Percentiles rank a stretch among this genome's conserved stretches.
Evolutionary conservation across 2,329 filamentous ascomycete genomes (phyloP).

Genomic region (Exophiala spinifera): DNA sequence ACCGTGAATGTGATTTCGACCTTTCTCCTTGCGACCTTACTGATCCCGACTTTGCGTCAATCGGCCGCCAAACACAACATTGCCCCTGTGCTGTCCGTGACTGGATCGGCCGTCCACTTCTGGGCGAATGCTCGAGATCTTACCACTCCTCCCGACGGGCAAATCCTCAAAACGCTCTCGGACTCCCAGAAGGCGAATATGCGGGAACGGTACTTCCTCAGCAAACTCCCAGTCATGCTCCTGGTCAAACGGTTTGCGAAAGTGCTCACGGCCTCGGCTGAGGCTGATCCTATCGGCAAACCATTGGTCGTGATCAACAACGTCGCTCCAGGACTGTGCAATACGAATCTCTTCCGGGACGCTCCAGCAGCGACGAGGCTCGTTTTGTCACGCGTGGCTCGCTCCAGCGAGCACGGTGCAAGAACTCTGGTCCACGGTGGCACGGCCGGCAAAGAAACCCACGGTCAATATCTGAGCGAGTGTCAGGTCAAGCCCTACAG

Average conservation of each 20-base stretch:
- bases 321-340: conserved; percentile 54
- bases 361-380: not conserved
- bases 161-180: conserved; percentile 24
- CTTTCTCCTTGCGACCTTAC: conserved; percentile 27
- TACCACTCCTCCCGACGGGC: conserved; percentile 14
- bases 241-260: conserved; percentile 17
- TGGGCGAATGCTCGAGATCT: conserved; percentile 32
- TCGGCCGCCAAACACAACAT: conserved; percentile 34
- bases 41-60: conserved; percentile 40
- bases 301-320: conserved; percentile 48
- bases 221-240: conserved; percentile 40
- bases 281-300: conserved; percentile 20
- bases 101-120: conserved; percentile 37
- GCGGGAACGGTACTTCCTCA: conserved; percentile 43
- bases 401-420: conserved; percentile 47
- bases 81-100: conserved; percentile 33
- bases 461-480: conserved; percentile 48
- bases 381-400: conserved; percentile 33
- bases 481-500: conserved; percentile 28
- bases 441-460: conserved; percentile 39
- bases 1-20: conserved; percentile 32
- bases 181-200: conserved; percentile 38
- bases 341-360: conserved; percentile 47
- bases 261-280: conserved; percentile 18
- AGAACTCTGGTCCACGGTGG: conserved; percentile 44